These are phyloP conservation scores for Parasarocladium wereldwijsianum DNA, from an alignment of 2,329 filamentous ascomycete species.

Conservation along the genomic window DNA sequence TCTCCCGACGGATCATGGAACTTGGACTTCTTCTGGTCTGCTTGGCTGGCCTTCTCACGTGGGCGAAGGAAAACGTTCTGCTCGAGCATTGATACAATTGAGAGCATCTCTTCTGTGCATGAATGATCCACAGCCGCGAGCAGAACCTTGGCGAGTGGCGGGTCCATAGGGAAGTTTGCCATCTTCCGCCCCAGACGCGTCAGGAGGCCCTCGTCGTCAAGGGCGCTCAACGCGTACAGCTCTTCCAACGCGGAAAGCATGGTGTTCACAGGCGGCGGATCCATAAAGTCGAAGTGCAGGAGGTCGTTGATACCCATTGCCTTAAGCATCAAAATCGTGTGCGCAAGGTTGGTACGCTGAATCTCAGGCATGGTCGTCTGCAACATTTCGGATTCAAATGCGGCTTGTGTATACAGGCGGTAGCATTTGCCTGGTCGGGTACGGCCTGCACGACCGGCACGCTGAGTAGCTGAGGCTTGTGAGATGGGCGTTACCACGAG, in stretches of 20 bases:
- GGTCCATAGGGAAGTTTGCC: conserved; percentile 98
- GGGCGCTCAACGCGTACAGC: conserved; percentile 75
- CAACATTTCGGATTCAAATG: conserved; percentile 93
- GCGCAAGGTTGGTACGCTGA: conserved; percentile 81
- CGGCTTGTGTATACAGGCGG: conserved; percentile 85
- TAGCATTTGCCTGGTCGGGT: conserved; percentile 96
- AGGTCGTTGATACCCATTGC: conserved; percentile 99
- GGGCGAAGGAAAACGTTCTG: conserved; percentile 85
- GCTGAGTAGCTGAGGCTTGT: conserved; percentile 89
- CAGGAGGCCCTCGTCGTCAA: conserved; percentile 89
- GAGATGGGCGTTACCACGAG: conserved; percentile 92
- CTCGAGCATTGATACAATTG: conserved; percentile 87
- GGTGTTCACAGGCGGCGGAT: conserved; percentile 91
- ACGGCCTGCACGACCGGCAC: conserved; percentile 81
- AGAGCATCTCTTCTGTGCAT: conserved; percentile 88
- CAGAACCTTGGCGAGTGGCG: conserved; percentile 75
- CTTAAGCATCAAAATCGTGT: conserved; percentile 94
- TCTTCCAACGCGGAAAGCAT: conserved; percentile 96
- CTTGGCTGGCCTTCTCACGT: conserved; percentile 91
- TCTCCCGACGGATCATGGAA: conserved; percentile 94
- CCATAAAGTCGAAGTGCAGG: conserved; percentile 97
- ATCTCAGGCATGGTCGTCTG: conserved; percentile 95
- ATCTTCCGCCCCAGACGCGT: conserved; percentile 90
- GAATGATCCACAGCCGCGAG: conserved; percentile 76
- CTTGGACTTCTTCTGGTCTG: conserved; percentile 94